These are phyloP conservation scores for Cydonia oblonga DNA, from an alignment of 331 rosid species.

Conservation along the genomic window DNA sequence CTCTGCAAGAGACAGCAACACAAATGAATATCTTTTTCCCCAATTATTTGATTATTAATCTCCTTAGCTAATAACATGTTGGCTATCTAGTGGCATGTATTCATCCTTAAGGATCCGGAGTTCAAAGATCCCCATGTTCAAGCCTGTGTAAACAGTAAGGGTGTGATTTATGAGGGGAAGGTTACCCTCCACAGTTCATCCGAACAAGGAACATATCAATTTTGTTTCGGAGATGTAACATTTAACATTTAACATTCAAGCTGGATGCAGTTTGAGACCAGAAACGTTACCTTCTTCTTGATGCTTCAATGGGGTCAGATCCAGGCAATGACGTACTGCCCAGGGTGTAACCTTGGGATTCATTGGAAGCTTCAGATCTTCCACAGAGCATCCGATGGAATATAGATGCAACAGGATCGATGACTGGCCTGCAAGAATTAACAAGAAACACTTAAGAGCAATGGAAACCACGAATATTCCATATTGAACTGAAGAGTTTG, in stretches of 20 bases:
- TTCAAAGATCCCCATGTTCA: not conserved
- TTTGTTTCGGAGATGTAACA: not conserved
- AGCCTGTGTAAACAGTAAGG: not conserved
- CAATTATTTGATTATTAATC: not conserved
- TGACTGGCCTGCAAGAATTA: slow-evolving; percentile 49
- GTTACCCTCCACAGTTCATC: not conserved
- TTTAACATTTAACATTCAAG: not conserved
- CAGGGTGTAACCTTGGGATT: slow-evolving; percentile 31
- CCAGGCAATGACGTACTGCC: slow-evolving; percentile 71
- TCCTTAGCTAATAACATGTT: not conserved
- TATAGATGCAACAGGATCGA: slow-evolving; percentile 75
- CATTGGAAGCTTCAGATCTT: slow-evolving; percentile 48
- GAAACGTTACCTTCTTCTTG: slow-evolving; percentile 65
- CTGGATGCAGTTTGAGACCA: slow-evolving; percentile 5
- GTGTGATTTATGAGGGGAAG: not conserved
- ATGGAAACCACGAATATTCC: not conserved
- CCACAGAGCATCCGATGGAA: slow-evolving; percentile 82
- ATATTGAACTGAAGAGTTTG: not conserved
- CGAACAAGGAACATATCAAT: not conserved
- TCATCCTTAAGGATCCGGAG: not conserved
- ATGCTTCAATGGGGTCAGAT: slow-evolving; percentile 86
- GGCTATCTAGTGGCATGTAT: not conserved
- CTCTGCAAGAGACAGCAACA: slow-evolving; percentile 37
- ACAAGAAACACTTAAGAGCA: slow-evolving; percentile 1
- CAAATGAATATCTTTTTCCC: slow-evolving; percentile 5